Evolutionary conservation across 2,329 filamentous ascomycete species (phyloP).

Genomic region (Waltergamsia citrina): DNA sequence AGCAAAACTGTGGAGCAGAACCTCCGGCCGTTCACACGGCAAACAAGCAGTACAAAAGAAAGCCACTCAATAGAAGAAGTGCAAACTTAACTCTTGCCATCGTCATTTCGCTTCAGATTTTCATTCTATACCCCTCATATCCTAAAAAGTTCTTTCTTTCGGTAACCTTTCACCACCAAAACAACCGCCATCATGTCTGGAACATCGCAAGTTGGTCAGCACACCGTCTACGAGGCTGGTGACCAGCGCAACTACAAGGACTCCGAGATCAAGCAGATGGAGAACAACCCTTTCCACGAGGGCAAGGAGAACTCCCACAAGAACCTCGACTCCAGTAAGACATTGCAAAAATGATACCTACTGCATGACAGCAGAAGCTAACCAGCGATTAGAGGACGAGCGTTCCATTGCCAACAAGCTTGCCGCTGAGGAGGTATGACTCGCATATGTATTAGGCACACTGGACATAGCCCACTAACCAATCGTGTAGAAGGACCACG

Average conservation of each 20-base stretch:
- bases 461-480: constrained; percentile 8
- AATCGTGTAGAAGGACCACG: constrained; percentile 16
- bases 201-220: constrained; percentile 57
- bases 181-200: constrained; percentile 19
- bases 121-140: no score
- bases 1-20: not conserved
- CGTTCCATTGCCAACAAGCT: constrained; percentile 63
- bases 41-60: constrained; percentile 1
- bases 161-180: not conserved
- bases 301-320: constrained; percentile 62
- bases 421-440: constrained; percentile 50
- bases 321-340: constrained; percentile 61
- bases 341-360: not conserved
- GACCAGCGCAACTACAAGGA: constrained; percentile 62
- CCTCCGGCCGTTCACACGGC: not conserved
- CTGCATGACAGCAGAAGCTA: constrained; percentile 5
- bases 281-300: constrained; percentile 63
- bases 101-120: no score
- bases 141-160: no score
- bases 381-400: constrained; percentile 48
- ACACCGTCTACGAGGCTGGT: constrained; percentile 61
- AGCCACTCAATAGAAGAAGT: not conserved
- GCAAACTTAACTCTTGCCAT: not conserved
- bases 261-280: constrained; percentile 36
- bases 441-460: no score